Conservation (phyloP, 1,284 basidiomycete genomes). For the Cutaneotrichosporon dermatis region DNA sequence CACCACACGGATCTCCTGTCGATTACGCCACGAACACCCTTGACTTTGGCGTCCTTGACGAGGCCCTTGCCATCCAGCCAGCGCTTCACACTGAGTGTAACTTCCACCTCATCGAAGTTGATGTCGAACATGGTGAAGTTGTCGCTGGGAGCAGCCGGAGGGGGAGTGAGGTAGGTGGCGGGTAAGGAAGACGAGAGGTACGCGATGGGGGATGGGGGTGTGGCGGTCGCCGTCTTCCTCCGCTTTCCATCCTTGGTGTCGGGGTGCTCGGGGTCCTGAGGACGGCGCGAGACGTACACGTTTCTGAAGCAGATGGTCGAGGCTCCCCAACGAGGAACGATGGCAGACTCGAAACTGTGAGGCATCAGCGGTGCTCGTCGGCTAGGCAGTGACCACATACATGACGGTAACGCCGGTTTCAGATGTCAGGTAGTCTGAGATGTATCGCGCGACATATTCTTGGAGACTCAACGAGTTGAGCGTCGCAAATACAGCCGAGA, state of each 20-base stretch:
- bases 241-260: constrained; percentile 33
- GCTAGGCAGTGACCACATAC: constrained; percentile 23
- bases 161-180: constrained; percentile 32
- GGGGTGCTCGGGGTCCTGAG: constrained; percentile 47
- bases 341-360: constrained; percentile 79
- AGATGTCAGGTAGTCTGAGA: constrained; percentile 88
- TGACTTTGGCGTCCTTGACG: constrained; percentile 82
- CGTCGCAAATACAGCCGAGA: constrained; percentile 85
- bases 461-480: constrained; percentile 87
- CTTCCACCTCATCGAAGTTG: constrained; percentile 89
- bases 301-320: constrained; percentile 94
- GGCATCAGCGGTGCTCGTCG: not conserved
- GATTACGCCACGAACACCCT: constrained; percentile 88
- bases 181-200: constrained; percentile 39
- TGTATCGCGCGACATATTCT: constrained; percentile 80
- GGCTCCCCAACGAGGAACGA: constrained; percentile 96
- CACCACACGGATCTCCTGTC: constrained; percentile 86
- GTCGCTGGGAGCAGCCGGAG: constrained; percentile 31
- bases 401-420: constrained; percentile 92
- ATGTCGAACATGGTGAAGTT: constrained; percentile 88
- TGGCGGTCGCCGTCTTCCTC: constrained; percentile 23
- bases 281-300: constrained; percentile 85
- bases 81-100: constrained; percentile 83
- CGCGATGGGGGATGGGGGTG: constrained; percentile 35
- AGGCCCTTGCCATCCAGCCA: constrained; percentile 97